A percentile compares a stretch with the other conserved stretches of the same genome.
These are phyloP conservation scores for Theobroma cacao DNA, from an alignment of 345 rosid species.

Conservation along the genomic window DNA sequence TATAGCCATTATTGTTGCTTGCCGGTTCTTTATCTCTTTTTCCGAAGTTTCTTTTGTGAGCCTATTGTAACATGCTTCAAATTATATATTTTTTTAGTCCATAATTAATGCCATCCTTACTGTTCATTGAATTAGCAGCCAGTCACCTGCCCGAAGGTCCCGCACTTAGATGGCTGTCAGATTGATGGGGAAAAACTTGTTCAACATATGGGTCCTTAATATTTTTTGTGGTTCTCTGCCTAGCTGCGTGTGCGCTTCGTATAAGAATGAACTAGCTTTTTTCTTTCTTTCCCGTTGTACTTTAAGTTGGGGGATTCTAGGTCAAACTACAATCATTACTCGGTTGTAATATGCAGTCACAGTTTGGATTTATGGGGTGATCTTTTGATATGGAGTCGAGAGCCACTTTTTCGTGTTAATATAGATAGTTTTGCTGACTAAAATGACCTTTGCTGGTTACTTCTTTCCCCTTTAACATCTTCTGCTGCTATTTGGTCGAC, in stretches of 20 bases:
- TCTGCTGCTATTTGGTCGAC: not conserved
- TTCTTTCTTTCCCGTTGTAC: not conserved
- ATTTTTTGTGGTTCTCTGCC: not conserved
- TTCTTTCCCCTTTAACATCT: not conserved
- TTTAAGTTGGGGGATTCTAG: not conserved
- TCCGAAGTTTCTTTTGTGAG: not conserved
- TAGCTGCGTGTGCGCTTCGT: not conserved
- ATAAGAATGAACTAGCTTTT: not conserved
- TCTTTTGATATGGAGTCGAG: not conserved
- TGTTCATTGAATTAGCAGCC: slow-evolving; percentile 37
- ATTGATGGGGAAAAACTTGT: not conserved
- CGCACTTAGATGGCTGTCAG: slow-evolving; percentile 32
- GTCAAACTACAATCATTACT: not conserved
- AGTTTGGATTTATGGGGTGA: not conserved
- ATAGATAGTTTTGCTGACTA: not conserved
- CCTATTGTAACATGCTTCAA: not conserved
- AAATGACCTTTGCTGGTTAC: not conserved
- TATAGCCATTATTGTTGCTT: not conserved
- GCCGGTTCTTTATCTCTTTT: not conserved
- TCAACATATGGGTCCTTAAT: not conserved
- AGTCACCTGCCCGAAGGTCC: slow-evolving; percentile 61
- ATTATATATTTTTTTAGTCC: not conserved
- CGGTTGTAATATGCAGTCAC: not conserved
- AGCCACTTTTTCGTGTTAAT: not conserved
- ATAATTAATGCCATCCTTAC: not conserved